Base-by-base conservation (phyloP, 2,329 filamentous ascomycete genomes). In the Tolypocladium ovalisporum region DNA sequence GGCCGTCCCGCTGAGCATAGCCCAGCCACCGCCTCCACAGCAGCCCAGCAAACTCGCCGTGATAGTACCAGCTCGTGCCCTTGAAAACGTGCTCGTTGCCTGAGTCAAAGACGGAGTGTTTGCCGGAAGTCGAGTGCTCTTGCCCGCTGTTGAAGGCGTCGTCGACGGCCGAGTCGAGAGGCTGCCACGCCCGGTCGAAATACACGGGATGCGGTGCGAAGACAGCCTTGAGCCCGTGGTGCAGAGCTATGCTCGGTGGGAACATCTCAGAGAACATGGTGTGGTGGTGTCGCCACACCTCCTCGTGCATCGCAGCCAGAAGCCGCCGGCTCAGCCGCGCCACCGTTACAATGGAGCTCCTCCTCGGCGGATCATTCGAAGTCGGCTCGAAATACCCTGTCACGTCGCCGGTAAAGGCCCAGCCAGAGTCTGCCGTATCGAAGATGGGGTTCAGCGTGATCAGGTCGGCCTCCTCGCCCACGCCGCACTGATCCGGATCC, bases 21-120 rank as follows among this genome's bases (percentile, higher is more conserved):
- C 81, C 81, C 52, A 94, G 73, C 90, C 90, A 96, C 51, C 89
- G 78, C 54, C 87, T 79, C 82, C 90, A 95, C 62, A 95, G 68
- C n/a, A 87, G 81, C 5, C 86, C 81, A 1, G 88, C 85, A 66
- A 94, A 95, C 54, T 85, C 81, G 27, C 85, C 85, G 64, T 90
- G 88, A 71, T 90, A 95, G 71, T 93, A 95, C 88, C 89, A 96
- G 51, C 81, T 90, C 49, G 86, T 86, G 17, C 90, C 89, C 64
- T 83, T 83, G 75, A 93, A 90, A 70, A 92, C 92, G 70, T 90
- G 88, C 72, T 95, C 90, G 56, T 90, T 85, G 62, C 82, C 79
- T 24, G 79, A 65, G 57, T 86, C 84, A 63, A 87, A 90, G 8
- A 88, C 80, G 42, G 84, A 86, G 39, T 87, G 84, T 35, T 77